Base-by-base conservation (phyloP, 352 stramenopile species). In the Phytophthora ramorum region DNA sequence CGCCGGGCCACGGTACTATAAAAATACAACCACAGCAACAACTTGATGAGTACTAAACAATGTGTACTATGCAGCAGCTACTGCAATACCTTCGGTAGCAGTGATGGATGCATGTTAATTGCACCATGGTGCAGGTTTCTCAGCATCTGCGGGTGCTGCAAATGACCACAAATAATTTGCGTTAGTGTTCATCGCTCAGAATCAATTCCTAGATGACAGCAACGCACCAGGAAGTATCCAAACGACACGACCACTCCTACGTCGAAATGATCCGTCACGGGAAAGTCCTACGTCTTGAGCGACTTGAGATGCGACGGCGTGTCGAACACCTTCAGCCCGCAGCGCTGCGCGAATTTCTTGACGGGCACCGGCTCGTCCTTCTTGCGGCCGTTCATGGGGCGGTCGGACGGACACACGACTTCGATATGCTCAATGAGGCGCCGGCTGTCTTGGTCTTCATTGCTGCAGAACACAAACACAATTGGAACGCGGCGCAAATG, bases 191-290 rank as follows among this genome's bases (percentile, higher is more conserved):
- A 41, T 41, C 14, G 8, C 45, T 50, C 26, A 7, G 48, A 38
- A 62, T 20, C 17, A 43, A 30, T 17, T 22, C 7, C 35, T 8
- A 20, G 16, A 7, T 22, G 4, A 46, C 14, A 30, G 19, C 12
- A 49, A 62, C 67, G 35, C 61, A 89, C 82, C 49, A 95, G 54
- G 38, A 93, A 93, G 74, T 95, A 95, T 8, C 89, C 89, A 55
- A 97, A 97, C 3, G 88, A 96, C n/a, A 96, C 89, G 35, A 97
- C 89, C 2, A 97, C 87, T 7, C 87, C 89, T 7, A 97, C 80
- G 49, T 96, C 87, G 62, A 94, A 96, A 1, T 14, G 20, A 4
- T 75, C 57, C 0, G 51, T 63, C 8, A 76, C 75, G 4, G 86
- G 79, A 47, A 89, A 79, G 32, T 79, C 59, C 87, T 85, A 96